Percentiles rank a stretch among this genome's conserved stretches.
Conservation (phyloP, 2,329 filamentous ascomycete species). For the Coniochaeta pulveracea region DNA sequence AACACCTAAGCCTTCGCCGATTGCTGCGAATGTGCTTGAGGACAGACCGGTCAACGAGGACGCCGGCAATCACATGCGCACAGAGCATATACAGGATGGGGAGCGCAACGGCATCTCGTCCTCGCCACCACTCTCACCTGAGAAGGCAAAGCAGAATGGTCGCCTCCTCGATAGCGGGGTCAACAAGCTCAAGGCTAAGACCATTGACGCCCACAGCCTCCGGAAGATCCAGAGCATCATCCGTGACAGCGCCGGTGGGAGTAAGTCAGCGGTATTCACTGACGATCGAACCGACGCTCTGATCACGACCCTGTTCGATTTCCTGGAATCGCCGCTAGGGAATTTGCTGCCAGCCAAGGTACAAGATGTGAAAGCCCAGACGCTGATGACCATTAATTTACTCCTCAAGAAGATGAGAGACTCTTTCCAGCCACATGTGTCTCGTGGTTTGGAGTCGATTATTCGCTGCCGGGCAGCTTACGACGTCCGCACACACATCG, state of each 20-base stretch:
- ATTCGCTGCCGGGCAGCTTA: constrained; percentile 54
- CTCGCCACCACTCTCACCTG: constrained; percentile 24
- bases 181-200: constrained; percentile 56
- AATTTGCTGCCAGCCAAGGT: constrained; percentile 51
- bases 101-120: constrained; percentile 7
- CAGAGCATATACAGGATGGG: constrained; percentile 8
- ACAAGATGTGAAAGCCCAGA: constrained; percentile 63
- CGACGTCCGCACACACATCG: constrained; percentile 59
- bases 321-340: constrained; percentile 50
- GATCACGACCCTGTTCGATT: constrained; percentile 57
- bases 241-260: constrained; percentile 45
- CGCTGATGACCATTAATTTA: constrained; percentile 61
- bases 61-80: constrained; percentile 20
- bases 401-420: constrained; percentile 58
- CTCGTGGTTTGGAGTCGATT: constrained; percentile 55
- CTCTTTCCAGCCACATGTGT: constrained; percentile 56
- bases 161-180: constrained; percentile 66
- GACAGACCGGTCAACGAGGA: constrained; percentile 51
- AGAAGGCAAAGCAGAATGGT: constrained; percentile 44
- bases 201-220: constrained; percentile 73
- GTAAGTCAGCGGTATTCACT: constrained; percentile 32
- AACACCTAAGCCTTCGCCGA: constrained; percentile 28
- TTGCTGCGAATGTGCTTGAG: constrained; percentile 42
- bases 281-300: constrained; percentile 60
- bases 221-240: constrained; percentile 66